Conservation (phyloP, 805 yeast genomes). For the Yarrowia sp. region DNA sequence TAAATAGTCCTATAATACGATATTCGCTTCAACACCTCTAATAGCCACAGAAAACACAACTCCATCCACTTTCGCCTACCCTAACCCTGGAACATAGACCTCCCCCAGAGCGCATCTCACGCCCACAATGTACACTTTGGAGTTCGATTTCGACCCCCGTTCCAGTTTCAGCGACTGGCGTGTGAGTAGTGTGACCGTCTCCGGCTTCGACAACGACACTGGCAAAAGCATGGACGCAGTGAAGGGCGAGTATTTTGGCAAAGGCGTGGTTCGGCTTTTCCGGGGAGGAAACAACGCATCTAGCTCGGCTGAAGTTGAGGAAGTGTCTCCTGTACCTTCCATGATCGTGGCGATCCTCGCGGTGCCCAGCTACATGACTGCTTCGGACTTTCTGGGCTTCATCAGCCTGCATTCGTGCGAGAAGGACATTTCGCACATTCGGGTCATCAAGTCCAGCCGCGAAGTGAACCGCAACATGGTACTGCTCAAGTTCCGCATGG, state of each 20-base stretch:
- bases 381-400: slow-evolving; percentile 78
- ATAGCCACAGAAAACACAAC: no score
- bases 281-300: slow-evolving; percentile 18
- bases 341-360: slow-evolving; percentile 77
- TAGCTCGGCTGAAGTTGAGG: slow-evolving; percentile 27
- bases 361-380: slow-evolving; percentile 82
- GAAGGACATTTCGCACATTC: slow-evolving; percentile 58
- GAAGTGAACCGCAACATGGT: slow-evolving; percentile 63
- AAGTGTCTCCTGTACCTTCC: slow-evolving; percentile 39
- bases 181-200: background rate
- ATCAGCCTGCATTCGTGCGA: slow-evolving; percentile 61
- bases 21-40: no score
- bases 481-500: slow-evolving; percentile 65
- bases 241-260: slow-evolving; percentile 63
- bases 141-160: background rate
- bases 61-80: background rate
- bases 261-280: slow-evolving; percentile 69
- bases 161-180: slow-evolving; percentile 23
- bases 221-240: slow-evolving; percentile 42
- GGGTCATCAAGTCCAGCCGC: slow-evolving; percentile 65
- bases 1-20: no score
- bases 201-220: slow-evolving; percentile 13
- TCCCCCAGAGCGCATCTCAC: background rate
- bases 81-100: background rate
- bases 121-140: slow-evolving; percentile 5